Evolutionary conservation across 1,284 basidiomycete genomes (phyloP).

Genomic region (Ganoderma sinense): DNA sequence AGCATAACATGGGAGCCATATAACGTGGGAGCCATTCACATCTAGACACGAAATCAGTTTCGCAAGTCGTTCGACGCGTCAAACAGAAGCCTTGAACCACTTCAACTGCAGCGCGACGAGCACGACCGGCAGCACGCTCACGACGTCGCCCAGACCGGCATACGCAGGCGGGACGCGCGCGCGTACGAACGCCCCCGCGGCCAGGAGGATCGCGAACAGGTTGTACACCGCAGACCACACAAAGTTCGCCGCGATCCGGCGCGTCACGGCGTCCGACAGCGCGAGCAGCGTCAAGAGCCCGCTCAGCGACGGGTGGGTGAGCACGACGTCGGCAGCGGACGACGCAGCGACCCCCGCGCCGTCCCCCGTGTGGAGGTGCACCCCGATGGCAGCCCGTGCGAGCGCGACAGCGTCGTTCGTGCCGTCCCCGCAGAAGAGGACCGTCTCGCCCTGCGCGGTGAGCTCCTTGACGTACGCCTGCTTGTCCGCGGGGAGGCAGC

Average conservation of each 20-base stretch:
- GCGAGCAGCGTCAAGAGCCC: slow-evolving; percentile 50
- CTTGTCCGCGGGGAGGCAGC: slow-evolving; percentile 60
- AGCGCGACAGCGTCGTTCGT: slow-evolving; percentile 63
- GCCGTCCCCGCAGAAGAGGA: slow-evolving; percentile 56
- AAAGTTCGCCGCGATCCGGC: slow-evolving; percentile 53
- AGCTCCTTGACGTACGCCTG: slow-evolving; percentile 51
- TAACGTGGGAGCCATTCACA: background rate
- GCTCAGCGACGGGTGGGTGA: slow-evolving; percentile 47
- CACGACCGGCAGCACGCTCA: slow-evolving; percentile 52
- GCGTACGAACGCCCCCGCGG: slow-evolving; percentile 55
- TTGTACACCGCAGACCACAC: slow-evolving; percentile 56
- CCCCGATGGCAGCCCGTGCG: slow-evolving; percentile 57
- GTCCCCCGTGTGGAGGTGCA: slow-evolving; percentile 54
- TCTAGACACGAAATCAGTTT: background rate
- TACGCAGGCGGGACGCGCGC: slow-evolving; percentile 49
- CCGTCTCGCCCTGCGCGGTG: slow-evolving; percentile 37
- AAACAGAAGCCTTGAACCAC: slow-evolving; percentile 35
- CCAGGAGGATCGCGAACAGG: slow-evolving; percentile 53
- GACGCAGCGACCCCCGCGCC: slow-evolving; percentile 45
- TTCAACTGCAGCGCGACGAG: slow-evolving; percentile 43
- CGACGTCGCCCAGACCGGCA: slow-evolving; percentile 51
- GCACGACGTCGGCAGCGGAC: slow-evolving; percentile 56
- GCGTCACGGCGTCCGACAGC: slow-evolving; percentile 50
- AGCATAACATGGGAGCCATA: background rate
- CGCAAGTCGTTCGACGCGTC: background rate